These are phyloP conservation scores for Melampsora larici-populina DNA, from an alignment of 1,284 basidiomycete species.

Conservation along the genomic window DNA sequence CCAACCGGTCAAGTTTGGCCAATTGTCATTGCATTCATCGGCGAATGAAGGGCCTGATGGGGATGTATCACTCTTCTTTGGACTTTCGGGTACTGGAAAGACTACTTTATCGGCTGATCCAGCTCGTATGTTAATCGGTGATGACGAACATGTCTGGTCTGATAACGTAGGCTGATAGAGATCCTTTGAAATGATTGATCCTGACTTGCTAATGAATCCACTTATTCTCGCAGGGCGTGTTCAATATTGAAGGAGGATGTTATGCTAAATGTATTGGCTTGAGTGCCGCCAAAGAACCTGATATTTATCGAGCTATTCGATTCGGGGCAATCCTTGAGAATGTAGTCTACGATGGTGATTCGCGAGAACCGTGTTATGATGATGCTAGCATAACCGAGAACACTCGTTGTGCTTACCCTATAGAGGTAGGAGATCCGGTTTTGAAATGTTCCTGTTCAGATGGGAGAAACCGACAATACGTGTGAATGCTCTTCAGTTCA, in stretches of 20 bases:
- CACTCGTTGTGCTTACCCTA: conserved; percentile 96
- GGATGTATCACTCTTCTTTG: conserved; percentile 98
- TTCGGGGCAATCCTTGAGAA: conserved; percentile 98
- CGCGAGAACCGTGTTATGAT: conserved; percentile 88
- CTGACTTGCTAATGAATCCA: not conserved
- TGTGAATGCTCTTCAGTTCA: conserved; percentile 59
- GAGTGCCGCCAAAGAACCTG: conserved; percentile 90
- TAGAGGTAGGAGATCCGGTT: conserved; percentile 59
- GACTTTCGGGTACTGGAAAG: conserved; percentile 97
- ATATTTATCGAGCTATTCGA: conserved; percentile 92
- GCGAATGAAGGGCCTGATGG: conserved; percentile 89
- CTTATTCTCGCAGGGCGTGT: conserved; percentile 65
- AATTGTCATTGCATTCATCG: conserved; percentile 97
- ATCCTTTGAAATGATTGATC: not conserved
- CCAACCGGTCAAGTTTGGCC: conserved; percentile 97
- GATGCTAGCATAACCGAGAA: conserved; percentile 97
- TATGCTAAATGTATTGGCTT: conserved; percentile 99
- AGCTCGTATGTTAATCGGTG: conserved; percentile 82
- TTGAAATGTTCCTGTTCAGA: not conserved
- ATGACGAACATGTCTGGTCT: conserved; percentile 98
- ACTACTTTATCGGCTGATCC: conserved; percentile 94
- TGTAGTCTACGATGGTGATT: conserved; percentile 90
- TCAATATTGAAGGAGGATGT: conserved; percentile 99
- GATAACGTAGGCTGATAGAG: conserved; percentile 59
- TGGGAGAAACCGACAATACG: not conserved